Base-by-base conservation (phyloP, 176 grass and related monocot genomes). In the Hyparrhenia diplandra region DNA sequence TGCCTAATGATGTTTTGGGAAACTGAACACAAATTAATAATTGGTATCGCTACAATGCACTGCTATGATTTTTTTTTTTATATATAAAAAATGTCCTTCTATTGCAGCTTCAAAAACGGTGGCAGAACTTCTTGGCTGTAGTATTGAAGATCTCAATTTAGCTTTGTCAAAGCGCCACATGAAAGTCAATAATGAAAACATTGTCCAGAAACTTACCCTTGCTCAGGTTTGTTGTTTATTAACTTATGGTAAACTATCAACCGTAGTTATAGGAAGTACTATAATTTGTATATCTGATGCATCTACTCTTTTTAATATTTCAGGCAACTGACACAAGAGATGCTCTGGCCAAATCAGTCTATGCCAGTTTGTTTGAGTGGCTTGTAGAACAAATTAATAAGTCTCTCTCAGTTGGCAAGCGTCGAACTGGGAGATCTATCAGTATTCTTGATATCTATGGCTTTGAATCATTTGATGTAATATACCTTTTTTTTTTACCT, bases 361-460 rank as follows among this genome's bases (percentile, higher is more conserved):
- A 99, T 89, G 92, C 96, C 14, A 95, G 92, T 77, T 85, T 99
- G 70, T 99, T 99, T 88, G 92, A 93, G 80, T 95, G 90, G 92
- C 85, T 99, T 78, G 90, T 95, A 47, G 96, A 93, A 82, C 96
- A 99, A 94, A 93, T 99, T 74, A 99, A 99, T 75, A 99, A 82
- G 49, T 95, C 96, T 83, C 90, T 99, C 82, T 90, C 88, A 64
- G 86, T 92, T 69, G 88, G 92, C 61, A 95, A 99, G 77, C 87
- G 90, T 71, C 90, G 83, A 80, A 93, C 89, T 66, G 92, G 92
- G 70, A 91, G 92, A 95, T 99, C 96, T 34, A 99, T 99, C 73
- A 93, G 90, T 82, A 99, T 99, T 88, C 92, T 99, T 80, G 96
- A 99, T 81, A 99, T 99, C 24, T 99, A 99, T 18, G 96, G 96